Base-by-base conservation (phyloP, 2,329 filamentous ascomycete species). In the Tolypocladium nubicola region DNA sequence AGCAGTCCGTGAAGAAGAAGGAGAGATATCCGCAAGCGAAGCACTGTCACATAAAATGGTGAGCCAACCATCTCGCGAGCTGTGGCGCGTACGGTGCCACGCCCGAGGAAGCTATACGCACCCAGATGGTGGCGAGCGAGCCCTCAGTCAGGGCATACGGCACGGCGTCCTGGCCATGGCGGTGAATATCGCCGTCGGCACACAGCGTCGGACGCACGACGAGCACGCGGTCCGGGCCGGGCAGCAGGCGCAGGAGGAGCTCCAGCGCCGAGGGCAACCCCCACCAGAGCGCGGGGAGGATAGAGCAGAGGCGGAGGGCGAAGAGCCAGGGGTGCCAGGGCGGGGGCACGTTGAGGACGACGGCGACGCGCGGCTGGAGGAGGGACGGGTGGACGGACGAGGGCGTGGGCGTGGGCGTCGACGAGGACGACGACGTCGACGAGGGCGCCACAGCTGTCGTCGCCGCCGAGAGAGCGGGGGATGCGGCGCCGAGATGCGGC, bases 1-100 rank as follows among this genome's bases (percentile, higher is more conserved):
- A 81, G 71, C 88, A 90, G 73, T 92, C 88, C 58, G 87, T 89
- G 69, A 92, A 92, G 75, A 90, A 89, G 71, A 90, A 92, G 54
- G 87, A 88, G 59, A 91, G 79, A 70, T 90, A 90, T 56, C 86
- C 88, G 23, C 87, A 89, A 58, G 87, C 85, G 66, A 82, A 84
- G 74, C 87, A 90, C 88, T 90, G 65, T 26, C 1, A 16, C 16
- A 35, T 30, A 30, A 19, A n/a, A 21, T 41, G 10, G 37, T 40
- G 19, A 19, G 40, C 19, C 26, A 33, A n/a, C 7, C 3, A 49
- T 4, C 6, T 49, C 26, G 30, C 26, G 13, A 30, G 3, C 7
- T 23, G 19, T 9, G 41, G 43, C 23, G 43, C 43, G 16, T 3
- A 13, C 14, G 16, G 3, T 2, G 26, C 8, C 26, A 16, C 16